Base-by-base conservation (phyloP, 163 green algal genomes). In the Chloromonas sp. region DNA sequence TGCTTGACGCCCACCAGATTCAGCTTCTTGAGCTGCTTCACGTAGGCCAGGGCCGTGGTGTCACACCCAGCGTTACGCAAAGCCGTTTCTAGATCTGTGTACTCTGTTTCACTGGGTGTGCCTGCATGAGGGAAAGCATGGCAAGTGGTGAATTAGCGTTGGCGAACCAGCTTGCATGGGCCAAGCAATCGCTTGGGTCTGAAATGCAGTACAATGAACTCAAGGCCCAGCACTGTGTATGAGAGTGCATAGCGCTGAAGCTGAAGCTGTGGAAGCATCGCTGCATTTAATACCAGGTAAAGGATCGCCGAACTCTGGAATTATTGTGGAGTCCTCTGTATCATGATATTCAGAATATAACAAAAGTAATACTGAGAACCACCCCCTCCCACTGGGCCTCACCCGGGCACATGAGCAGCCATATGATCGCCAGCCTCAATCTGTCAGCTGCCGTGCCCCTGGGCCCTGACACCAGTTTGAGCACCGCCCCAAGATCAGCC, bases 361-460 rank as follows among this genome's bases (percentile, higher is more conserved):
- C 36, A 36, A 36, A 36, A 36, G 36, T 36, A 36, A 36, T 36
- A 36, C 36, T 36, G 36, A 36, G 36, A 36, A 36, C 36, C 36
- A 36, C 36, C 36, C 36, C 36, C 36, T 36, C 36, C 36, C 36
- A 36, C 36, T 36, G 36, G 36, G 36, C 36, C 81, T 71, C 82
- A 91, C 86, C 83, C 84, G 96, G 91, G n/a, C 90, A 84, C 1
- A 93, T 91, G 8, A 99, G 89, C 78, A 98, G 83, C 88, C 94
- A 97, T 36, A 99, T 90, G 61, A 98, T 88, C n/a, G 94, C 96
- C 71, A 98, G 87, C 5, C 97, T 92, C 84, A 99, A 89, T 87
- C 98, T 98, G 91, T 99, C 97, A 59, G 89, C 84, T 1, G 90
- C 61, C 0, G 87, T 96, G 15, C 96, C 95, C 84, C 93, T 92